Percentiles rank a stretch among this genome's conserved stretches.
phyloP scores from a whole-genome alignment of 2,329 filamentous ascomycete genomes.

The Diaporthe capsici region DNA sequence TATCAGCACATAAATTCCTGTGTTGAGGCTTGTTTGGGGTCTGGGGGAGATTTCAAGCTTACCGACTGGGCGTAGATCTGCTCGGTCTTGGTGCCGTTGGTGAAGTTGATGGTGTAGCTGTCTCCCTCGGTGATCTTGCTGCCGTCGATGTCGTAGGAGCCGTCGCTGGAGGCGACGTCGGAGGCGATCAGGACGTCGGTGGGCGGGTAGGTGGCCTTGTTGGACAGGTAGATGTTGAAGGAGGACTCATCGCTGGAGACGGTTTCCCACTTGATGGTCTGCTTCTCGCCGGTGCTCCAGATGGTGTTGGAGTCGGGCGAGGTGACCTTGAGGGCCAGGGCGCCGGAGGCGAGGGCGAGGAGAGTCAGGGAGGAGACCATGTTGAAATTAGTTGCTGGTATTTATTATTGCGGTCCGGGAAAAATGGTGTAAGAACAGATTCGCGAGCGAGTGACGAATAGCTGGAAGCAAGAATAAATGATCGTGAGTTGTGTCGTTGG shows the following conservation, averaged over 20 bases:
- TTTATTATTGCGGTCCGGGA: neutral
- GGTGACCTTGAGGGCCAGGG: constrained; percentile 41
- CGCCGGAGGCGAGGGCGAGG: constrained; percentile 40
- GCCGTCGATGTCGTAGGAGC: constrained; percentile 38
- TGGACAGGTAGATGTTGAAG: constrained; percentile 43
- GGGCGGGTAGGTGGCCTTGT: constrained; percentile 40
- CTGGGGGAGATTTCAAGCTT: too few relatives aligned
- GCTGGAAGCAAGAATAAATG: constrained; percentile 25
- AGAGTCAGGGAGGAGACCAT: constrained; percentile 40
- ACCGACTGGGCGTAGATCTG: constrained; percentile 43
- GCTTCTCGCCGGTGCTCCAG: constrained; percentile 40
- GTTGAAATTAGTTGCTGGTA: constrained; percentile 18
- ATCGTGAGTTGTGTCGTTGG: constrained; percentile 31
- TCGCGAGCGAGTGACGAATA: constrained; percentile 37
- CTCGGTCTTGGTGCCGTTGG: constrained; percentile 42
- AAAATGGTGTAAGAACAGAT: neutral
- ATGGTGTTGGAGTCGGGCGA: constrained; percentile 36
- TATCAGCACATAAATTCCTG: constrained; percentile 30
- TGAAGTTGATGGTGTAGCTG: constrained; percentile 41
- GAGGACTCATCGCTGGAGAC: constrained; percentile 36
- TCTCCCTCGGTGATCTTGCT: constrained; percentile 40
- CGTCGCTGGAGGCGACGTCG: constrained; percentile 33
- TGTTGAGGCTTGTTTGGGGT: too few relatives aligned
- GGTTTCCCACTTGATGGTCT: constrained; percentile 40
- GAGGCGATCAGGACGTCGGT: constrained; percentile 40